Conservation (phyloP, 164 flowering plant species). For the Saururus chinensis region DNA sequence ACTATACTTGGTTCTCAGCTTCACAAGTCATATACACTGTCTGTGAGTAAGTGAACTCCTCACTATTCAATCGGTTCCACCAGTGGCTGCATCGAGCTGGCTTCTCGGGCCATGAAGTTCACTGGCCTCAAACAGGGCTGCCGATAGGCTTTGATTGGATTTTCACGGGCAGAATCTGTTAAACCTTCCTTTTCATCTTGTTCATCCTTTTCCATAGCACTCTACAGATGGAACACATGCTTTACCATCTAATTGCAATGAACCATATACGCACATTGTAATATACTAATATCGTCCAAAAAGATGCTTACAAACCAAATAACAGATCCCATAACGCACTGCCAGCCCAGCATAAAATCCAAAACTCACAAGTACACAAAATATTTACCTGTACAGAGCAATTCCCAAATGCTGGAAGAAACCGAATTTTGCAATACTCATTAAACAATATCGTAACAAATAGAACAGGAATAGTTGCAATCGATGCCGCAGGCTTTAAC, state of each 20-base stretch:
- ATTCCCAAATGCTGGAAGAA: constrained; percentile 56
- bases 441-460: constrained; percentile 55
- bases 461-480: constrained; percentile 59
- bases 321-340: not conserved
- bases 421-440: constrained; percentile 80
- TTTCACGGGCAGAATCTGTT: constrained; percentile 26
- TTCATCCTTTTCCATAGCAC: constrained; percentile 53
- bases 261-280: not conserved
- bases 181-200: constrained; percentile 33
- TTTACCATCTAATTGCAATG: not conserved
- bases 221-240: constrained; percentile 17
- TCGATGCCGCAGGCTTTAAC: constrained; percentile 64
- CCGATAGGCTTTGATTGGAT: constrained; percentile 36
- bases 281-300: not conserved
- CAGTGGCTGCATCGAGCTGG: constrained; percentile 32
- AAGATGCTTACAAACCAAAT: not conserved
- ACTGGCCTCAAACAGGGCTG: constrained; percentile 39
- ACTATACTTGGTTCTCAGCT: too few relatives aligned
- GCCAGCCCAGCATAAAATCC: too few relatives aligned
- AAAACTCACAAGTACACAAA: not conserved
- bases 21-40: too few relatives aligned
- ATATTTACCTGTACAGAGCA: constrained; percentile 50
- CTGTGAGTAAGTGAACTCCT: too few relatives aligned
- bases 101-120: constrained; percentile 14
- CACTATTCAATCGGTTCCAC: not conserved